Evolutionary conservation across 108 stramenopile species (phyloP), one percentile per base, ranked within the genome.

Genomic region (Thalassiosira profunda): DNA sequence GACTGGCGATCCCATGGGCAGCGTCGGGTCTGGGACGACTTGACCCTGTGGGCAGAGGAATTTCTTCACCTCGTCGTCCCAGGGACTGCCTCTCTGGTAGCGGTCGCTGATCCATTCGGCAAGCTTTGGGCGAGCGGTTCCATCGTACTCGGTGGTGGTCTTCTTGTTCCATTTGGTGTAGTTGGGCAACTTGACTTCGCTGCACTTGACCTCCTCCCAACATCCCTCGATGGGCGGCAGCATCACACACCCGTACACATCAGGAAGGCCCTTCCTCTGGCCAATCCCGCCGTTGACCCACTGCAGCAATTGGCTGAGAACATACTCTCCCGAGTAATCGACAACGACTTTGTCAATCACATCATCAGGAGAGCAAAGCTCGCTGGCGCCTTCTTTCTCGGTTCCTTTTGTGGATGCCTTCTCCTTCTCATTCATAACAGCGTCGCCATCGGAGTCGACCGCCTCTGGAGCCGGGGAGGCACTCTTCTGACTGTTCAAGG

Each of bases 271-370:
- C 4, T 72, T 76, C 47, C 80, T 83, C 53, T 89, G 88, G 2
- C 84, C 90, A 24, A 96, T 86, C 0, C 95, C 95, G n/a, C 89
- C 95, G 58, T 91, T 93, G 54, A 85, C 85, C 95, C 95, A 96
- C 58, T 89, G 89, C 34, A 96, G 58, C 26, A 96, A 76, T 56
- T 93, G 91, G 17, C 87, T 90, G 1, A 91, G 45, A 25, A 96
- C 90, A 60, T 96, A 96, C 29, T 96, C 91, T 15, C 85, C 90
- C 41, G 85, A 62, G 59, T 96, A 96, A 35, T 70, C 75, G 8
- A 92, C 81, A 25, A 72, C 78, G 9, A 95, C 94, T 48, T 84
- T 76, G 14, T 86, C 76, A 26, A 95, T 76, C 18, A 90, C 84
- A 51, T 90, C 88, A 49, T 92, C 94, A 11, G 94, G 91, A 7